phyloP scores from a whole-genome alignment of 2,329 filamentous ascomycete species.

The Penicillium polonicum region DNA sequence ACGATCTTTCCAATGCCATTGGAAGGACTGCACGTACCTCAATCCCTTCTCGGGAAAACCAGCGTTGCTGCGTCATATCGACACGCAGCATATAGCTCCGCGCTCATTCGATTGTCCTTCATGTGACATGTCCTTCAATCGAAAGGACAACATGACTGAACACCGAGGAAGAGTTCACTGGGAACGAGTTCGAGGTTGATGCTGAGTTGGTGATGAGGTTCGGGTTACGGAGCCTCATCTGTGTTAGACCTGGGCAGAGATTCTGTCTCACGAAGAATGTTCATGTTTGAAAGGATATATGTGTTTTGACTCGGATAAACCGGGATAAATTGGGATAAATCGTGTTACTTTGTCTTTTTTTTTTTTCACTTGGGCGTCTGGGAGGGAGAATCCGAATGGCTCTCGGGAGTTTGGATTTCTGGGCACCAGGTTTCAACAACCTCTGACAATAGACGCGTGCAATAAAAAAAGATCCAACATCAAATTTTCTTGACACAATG shows the following conservation, averaged over 20 bases:
- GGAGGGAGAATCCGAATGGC: neutral
- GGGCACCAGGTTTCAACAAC: neutral
- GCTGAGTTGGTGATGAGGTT: neutral
- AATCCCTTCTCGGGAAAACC: neutral
- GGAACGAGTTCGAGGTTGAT: neutral
- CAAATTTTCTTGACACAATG: no score
- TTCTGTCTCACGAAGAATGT: neutral
- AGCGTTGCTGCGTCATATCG: neutral
- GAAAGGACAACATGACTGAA: conserved; percentile 2
- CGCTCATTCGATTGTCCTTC: neutral
- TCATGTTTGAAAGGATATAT: no score
- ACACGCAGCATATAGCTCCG: neutral
- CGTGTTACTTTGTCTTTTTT: neutral
- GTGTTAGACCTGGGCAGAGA: neutral
- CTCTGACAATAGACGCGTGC: neutral
- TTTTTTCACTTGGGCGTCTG: neutral
- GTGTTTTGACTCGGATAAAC: no score
- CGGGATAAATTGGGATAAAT: no score
- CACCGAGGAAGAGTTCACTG: neutral
- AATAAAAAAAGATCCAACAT: neutral
- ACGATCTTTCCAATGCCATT: neutral
- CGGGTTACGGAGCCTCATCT: neutral
- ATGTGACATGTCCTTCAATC: neutral
- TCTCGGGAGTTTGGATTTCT: neutral
- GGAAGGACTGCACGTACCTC: neutral